Percentiles rank a stretch among this genome's conserved stretches.
phyloP scores from a whole-genome alignment of 768 basidiomycete genomes.

The Piloderma croceum region DNA sequence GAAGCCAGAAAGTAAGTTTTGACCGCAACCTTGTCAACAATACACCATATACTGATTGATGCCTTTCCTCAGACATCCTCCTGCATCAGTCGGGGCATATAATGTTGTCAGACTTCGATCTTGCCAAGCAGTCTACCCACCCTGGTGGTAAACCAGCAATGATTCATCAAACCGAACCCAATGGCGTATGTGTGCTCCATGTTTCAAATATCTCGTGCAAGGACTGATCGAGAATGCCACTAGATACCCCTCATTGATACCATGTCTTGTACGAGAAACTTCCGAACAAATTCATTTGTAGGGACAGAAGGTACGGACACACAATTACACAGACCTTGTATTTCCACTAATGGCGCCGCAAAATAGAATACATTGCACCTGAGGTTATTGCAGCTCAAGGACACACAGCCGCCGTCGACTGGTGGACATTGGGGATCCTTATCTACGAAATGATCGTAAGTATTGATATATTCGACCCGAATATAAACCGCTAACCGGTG shows the following conservation, averaged over 20 bases:
- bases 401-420: conserved; percentile 97
- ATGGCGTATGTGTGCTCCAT: conserved; percentile 60
- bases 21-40: conserved; percentile 10
- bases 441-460: conserved; percentile 99
- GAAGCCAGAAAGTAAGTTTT: conserved; percentile 92
- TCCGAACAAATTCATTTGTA: conserved; percentile 98
- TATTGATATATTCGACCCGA: conserved; percentile 20
- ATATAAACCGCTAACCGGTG: conserved; percentile 30
- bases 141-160: conserved; percentile 81
- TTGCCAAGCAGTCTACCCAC: conserved; percentile 91
- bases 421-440: conserved; percentile 98
- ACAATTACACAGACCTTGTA: too few species aligned
- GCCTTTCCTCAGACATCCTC: conserved; percentile 70
- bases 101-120: conserved; percentile 98
- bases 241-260: conserved; percentile 94
- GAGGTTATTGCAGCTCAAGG: conserved; percentile 97
- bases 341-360: too few species aligned
- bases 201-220: conserved; percentile 5
- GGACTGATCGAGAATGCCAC: conserved; percentile 10
- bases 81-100: conserved; percentile 98
- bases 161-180: conserved; percentile 79
- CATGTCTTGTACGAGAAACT: conserved; percentile 94
- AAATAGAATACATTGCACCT: conserved; percentile 97
- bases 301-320: conserved; percentile 84
- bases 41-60: too few species aligned